These are phyloP conservation scores for Arthrocladium fulminans DNA, from an alignment of 2,329 filamentous ascomycete species.

Conservation along the genomic window DNA sequence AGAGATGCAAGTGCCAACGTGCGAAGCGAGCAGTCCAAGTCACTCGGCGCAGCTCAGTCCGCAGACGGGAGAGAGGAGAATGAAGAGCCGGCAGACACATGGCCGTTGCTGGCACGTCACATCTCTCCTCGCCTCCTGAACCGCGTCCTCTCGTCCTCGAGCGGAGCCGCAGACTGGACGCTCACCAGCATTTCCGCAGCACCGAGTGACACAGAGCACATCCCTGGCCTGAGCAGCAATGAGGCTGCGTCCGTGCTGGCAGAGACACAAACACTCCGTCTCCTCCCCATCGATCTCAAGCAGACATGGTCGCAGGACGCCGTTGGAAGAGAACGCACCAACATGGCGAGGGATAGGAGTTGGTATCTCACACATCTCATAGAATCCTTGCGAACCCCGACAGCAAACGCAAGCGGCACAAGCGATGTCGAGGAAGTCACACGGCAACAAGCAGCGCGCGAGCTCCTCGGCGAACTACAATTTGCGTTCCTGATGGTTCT, in stretches of 20 bases:
- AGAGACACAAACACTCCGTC: conserved; percentile 38
- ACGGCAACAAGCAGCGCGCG: conserved; percentile 26
- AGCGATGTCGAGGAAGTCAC: conserved; percentile 15
- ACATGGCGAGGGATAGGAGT: conserved; percentile 53
- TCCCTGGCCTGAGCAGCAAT: conserved; percentile 44
- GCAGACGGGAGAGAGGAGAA: conserved; percentile 19
- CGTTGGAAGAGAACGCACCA: conserved; percentile 52
- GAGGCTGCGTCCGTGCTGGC: conserved; percentile 17
- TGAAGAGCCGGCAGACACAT: conserved; percentile 26
- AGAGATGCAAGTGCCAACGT: conserved; percentile 18
- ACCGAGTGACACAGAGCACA: conserved; percentile 47
- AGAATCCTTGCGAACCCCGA: conserved; percentile 23
- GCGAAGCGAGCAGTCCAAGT: conserved; percentile 7
- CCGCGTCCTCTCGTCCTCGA: conserved; percentile 13
- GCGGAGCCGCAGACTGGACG: conserved; percentile 34
- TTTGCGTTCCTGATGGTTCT: conserved; percentile 55
- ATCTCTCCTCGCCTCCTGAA: conserved; percentile 34
- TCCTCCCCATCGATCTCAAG: conserved; percentile 53
- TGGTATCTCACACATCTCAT: conserved; percentile 52
- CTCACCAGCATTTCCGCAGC: conserved; percentile 52
- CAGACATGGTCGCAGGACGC: conserved; percentile 54
- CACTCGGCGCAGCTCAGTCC: background rate
- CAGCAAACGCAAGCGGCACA: too few relatives aligned
- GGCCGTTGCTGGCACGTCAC: conserved; percentile 43
- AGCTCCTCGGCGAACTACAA: conserved; percentile 51